Percentiles rank a stretch among this genome's conserved stretches.
Conservation (phyloP, 2,329 filamentous ascomycete genomes). For the Triangularia setosa region DNA sequence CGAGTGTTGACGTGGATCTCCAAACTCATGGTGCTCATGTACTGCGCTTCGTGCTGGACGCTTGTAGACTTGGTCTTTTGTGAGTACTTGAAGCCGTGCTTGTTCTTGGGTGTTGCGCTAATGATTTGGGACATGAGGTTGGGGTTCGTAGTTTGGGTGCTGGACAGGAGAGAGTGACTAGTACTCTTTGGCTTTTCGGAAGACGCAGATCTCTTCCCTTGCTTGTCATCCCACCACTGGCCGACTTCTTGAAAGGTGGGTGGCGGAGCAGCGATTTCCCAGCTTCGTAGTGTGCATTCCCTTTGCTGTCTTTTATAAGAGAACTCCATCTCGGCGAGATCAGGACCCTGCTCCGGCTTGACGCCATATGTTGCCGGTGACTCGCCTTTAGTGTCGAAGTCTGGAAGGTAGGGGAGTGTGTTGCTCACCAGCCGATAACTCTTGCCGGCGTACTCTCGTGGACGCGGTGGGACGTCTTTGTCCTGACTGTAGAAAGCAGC, state of each 20-base stretch:
- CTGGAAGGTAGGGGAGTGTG: conserved; percentile 73
- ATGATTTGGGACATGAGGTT: conserved; percentile 75
- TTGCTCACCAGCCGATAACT: conserved; percentile 76
- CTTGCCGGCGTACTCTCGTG: conserved; percentile 80
- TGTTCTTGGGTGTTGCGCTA: conserved; percentile 77
- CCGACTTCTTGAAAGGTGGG: conserved; percentile 68
- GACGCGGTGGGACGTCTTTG: conserved; percentile 71
- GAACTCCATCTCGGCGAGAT: conserved; percentile 49
- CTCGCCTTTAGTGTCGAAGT: conserved; percentile 64
- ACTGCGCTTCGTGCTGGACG: conserved; percentile 78
- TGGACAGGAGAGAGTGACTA: not conserved
- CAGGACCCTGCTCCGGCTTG: conserved; percentile 42
- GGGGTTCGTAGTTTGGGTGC: conserved; percentile 16
- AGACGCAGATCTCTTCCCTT: conserved; percentile 24
- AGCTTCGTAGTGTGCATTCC: conserved; percentile 61
- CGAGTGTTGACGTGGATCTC: conserved; percentile 90
- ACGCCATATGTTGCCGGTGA: conserved; percentile 54
- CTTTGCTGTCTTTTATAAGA: conserved; percentile 49
- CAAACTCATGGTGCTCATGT: conserved; percentile 95
- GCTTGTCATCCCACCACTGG: conserved; percentile 56
- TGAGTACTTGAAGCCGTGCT: conserved; percentile 79
- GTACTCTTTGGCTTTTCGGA: not conserved
- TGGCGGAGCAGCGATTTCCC: conserved; percentile 71
- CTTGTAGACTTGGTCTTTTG: conserved; percentile 71
- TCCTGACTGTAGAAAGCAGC: conserved; percentile 83